Conservation (phyloP, 345 rosid genomes). For the Kernera saxatilis region DNA sequence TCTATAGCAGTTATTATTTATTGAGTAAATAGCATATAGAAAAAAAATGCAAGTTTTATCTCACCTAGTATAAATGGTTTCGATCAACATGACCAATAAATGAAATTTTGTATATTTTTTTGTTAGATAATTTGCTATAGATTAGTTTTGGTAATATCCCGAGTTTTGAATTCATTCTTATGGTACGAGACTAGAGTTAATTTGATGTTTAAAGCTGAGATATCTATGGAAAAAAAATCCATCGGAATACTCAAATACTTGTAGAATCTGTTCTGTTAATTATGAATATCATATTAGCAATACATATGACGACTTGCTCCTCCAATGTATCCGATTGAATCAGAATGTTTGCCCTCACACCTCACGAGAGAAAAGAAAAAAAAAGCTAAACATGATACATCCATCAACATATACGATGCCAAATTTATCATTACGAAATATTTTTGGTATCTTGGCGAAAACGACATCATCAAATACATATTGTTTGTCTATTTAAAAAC, state of each 20-base stretch:
- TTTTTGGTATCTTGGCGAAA: constrained; percentile 13
- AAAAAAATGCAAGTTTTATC: neutral
- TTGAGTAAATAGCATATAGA: neutral
- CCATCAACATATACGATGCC: constrained; percentile 1
- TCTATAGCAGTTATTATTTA: neutral
- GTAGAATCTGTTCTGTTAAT: neutral
- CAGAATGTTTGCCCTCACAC: neutral
- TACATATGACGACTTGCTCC: neutral
- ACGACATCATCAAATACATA: neutral
- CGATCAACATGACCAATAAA: neutral
- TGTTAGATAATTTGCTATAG: neutral
- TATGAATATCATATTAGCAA: neutral
- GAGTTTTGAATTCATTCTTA: neutral
- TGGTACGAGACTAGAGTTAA: no score
- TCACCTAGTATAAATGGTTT: neutral
- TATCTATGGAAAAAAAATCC: neutral
- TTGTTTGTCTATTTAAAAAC: neutral
- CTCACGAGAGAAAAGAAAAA: neutral
- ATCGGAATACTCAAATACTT: neutral
- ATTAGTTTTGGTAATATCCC: neutral
- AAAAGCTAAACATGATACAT: neutral
- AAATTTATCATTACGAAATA: constrained; percentile 1
- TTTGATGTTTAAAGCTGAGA: no score
- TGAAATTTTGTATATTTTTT: neutral
- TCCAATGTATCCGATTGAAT: neutral